Conservation (phyloP, 352 stramenopile genomes). For the Globisporangium okanoganense region DNA sequence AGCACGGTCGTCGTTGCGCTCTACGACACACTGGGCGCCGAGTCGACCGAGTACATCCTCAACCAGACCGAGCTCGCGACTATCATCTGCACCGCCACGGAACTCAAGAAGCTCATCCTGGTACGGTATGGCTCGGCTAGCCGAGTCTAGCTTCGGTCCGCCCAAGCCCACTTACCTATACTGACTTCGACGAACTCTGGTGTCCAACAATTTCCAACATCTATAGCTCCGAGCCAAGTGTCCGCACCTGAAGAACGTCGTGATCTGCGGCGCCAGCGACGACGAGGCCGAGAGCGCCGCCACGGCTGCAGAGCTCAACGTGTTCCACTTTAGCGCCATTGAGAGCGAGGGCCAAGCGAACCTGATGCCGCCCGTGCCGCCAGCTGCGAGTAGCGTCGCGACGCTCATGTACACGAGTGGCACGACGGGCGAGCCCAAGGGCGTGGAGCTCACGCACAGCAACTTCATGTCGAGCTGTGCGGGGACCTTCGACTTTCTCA, state of each 20-base stretch:
- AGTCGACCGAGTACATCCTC: constrained; percentile 71
- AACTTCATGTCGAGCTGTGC: constrained; percentile 35
- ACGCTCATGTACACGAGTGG: constrained; percentile 96
- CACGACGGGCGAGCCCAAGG: constrained; percentile 95
- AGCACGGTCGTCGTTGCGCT: constrained; percentile 48
- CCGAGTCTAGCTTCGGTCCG: neutral
- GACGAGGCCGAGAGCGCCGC: constrained; percentile 33
- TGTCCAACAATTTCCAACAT: neutral
- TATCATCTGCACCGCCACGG: constrained; percentile 54
- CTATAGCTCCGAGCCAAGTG: constrained; percentile 33
- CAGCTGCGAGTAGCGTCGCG: constrained; percentile 66
- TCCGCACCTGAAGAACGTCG: constrained; percentile 40
- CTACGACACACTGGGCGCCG: constrained; percentile 75
- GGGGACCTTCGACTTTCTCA: constrained; percentile 28
- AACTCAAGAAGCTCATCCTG: constrained; percentile 46
- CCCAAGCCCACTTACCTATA: neutral
- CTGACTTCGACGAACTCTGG: constrained; percentile 1
- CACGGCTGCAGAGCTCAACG: constrained; percentile 26
- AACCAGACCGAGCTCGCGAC: constrained; percentile 71
- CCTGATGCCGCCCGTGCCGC: constrained; percentile 24
- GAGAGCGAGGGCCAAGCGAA: constrained; percentile 36
- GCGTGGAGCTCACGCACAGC: constrained; percentile 93
- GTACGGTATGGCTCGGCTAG: constrained; percentile 2
- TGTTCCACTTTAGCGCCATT: constrained; percentile 36
- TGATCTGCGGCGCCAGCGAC: constrained; percentile 37